Evolutionary conservation across 805 yeast genomes (phyloP), one percentile per base, ranked within the genome.

Genomic region (Blastobotrys robertii): DNA sequence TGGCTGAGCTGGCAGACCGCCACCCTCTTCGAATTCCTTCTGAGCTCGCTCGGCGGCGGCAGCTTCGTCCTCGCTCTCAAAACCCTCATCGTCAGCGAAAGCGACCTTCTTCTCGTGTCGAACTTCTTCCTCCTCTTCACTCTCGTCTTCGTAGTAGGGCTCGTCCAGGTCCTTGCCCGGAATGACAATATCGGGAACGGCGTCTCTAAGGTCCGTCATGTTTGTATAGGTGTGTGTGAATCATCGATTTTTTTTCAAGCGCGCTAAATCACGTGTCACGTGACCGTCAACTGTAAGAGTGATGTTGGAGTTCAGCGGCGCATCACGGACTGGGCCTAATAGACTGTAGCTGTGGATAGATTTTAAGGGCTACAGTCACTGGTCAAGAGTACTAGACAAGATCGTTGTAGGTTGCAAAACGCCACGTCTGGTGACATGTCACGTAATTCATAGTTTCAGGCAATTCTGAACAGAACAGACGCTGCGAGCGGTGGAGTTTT

Each of bases 1-100:
- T 45, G 96, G 95, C 68, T 92, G 98, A 63, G 84, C 95, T 43
- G 98, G 98, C 46, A 92, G 75, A 42, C 98, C 98, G 46, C 97
- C 97, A 64, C 97, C 96, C 66, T 86, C 97, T 72, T 85, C 94
- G 56, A 92, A 88, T 63, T 90, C 97, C 59, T 78, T 73, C 57
- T 73, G 72, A 57, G 86, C 80, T 48, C 73, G 76, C 63, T 83
- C 95, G 59, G 81, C 94, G 47, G 77, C 85, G 32, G 65, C 63
- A 42, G 69, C 68, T 39, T 73, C 82, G 47, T 73, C 76, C 50
- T 77, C 84, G 37, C 73, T 74, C 44, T 69, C 78, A 25, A 64
- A 73, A 19, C 60, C 62, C 40, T 80, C 85, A 29, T 79, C 63
- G 29, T 74, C 80, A 32, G 87, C 87, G 62, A 88, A 88, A 4